A percentile compares a stretch with the other conserved stretches of the same genome.
Evolutionary conservation across 768 basidiomycete species (phyloP).

Genomic region (Trametes villosa): DNA sequence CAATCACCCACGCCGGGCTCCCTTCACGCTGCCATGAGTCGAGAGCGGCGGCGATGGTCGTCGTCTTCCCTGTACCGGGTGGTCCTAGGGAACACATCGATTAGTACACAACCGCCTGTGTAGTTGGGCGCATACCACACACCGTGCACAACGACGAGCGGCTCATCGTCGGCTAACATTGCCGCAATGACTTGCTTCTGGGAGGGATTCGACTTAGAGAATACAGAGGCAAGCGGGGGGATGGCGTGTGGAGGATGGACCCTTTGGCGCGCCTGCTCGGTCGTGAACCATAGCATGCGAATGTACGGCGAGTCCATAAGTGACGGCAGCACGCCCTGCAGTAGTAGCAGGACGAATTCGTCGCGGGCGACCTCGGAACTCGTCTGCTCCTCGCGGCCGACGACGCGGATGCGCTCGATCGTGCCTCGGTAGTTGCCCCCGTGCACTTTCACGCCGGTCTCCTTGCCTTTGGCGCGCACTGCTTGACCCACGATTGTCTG

Average conservation of each 20-base stretch:
- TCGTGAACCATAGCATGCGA: slow-evolving; percentile 46
- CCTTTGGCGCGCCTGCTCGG: slow-evolving; percentile 12
- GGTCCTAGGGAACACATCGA: slow-evolving; percentile 39
- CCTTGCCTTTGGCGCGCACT: slow-evolving; percentile 38
- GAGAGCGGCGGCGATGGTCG: slow-evolving; percentile 51
- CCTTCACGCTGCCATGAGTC: slow-evolving; percentile 40
- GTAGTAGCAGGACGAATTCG: slow-evolving; percentile 40
- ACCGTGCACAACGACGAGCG: slow-evolving; percentile 48
- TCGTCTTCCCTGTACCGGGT: slow-evolving; percentile 59
- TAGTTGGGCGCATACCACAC: not conserved
- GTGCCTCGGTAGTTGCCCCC: slow-evolving; percentile 27
- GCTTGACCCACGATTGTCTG: slow-evolving; percentile 38
- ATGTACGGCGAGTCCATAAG: slow-evolving; percentile 41
- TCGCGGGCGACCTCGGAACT: slow-evolving; percentile 45
- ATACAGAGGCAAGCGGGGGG: not conserved
- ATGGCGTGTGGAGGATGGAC: not conserved
- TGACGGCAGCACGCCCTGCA: slow-evolving; percentile 36
- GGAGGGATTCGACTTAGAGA: slow-evolving; percentile 40
- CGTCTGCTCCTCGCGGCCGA: slow-evolving; percentile 47
- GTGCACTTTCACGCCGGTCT: slow-evolving; percentile 39
- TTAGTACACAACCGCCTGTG: not conserved
- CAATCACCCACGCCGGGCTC: slow-evolving; percentile 63
- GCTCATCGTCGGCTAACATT: slow-evolving; percentile 37
- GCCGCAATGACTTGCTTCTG: slow-evolving; percentile 42
- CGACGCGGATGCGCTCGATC: slow-evolving; percentile 41